Evolutionary conservation across 2,329 filamentous ascomycete species (phyloP), one percentile per base, ranked within the genome.

Genomic region (Alternaria dauci): DNA sequence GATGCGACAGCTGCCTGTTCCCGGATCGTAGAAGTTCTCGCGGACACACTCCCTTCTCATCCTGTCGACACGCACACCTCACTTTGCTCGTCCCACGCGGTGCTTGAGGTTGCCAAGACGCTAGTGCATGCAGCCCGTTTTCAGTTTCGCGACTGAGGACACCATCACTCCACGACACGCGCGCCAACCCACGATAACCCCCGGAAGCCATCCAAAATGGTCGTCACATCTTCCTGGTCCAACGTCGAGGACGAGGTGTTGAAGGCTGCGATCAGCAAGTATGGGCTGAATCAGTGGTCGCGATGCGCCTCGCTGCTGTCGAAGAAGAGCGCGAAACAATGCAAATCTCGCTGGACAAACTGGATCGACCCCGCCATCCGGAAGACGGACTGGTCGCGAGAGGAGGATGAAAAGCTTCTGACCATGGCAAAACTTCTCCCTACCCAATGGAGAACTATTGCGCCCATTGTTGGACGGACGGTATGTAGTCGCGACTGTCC

Each of bases 391-490:
- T 99, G 95, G 94, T 97, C 93, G 77, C 92, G 95, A 76, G 95
- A 99, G 80, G 95, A 99, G 79, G 95, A 99, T 79, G 95, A 99
- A 84, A 97, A 96, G 82, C 86, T 99, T 62, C 82, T 99, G 72
- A 95, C 98, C 76, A 86, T 99, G 74, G 95, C 95, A 63, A 99
- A 98, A 86, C 85, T 99, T 81, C 97, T 99, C 90, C 95, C 95
- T 58, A 98, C 94, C 28, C 95, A 99, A 87, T 99, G 95, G 95
- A 91, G 95, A 74, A 98, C 95, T 48, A 98, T 99, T 75, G 94
- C 95, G 59, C 94, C 95, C 56, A 94, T 98, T 70, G 94, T 99
- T 72, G 95, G 95, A 68, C 89, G 95, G 74, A 98, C 95, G 44
- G 46, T 50, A 38, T n/a, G 46, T 11, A 36, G 46, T 11, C 2